Conservation (phyloP, 768 basidiomycete species). For the Phaeotremella fagi region DNA sequence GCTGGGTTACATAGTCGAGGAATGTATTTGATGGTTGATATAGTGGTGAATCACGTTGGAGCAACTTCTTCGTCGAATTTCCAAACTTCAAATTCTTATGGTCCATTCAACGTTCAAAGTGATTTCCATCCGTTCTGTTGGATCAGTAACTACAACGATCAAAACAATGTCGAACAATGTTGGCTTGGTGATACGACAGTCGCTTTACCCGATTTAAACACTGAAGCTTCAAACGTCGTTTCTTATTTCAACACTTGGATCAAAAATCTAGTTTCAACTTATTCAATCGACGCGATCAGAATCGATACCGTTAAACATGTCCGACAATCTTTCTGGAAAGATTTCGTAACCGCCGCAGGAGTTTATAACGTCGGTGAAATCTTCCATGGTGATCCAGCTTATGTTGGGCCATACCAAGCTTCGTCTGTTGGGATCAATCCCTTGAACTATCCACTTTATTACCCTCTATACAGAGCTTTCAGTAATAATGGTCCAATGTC, state of each 20-base stretch:
- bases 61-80: constrained; percentile 58
- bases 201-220: constrained; percentile 73
- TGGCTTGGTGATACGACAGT: constrained; percentile 77
- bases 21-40: constrained; percentile 85
- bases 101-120: constrained; percentile 50
- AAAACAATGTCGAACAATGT: constrained; percentile 66
- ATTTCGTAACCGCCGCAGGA: constrained; percentile 66
- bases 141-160: constrained; percentile 61
- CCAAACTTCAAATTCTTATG: constrained; percentile 48
- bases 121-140: constrained; percentile 75
- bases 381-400: constrained; percentile 38
- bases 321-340: constrained; percentile 63
- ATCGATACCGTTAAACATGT: constrained; percentile 56
- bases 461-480: constrained; percentile 44
- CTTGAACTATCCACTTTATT: constrained; percentile 48
- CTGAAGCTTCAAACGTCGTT: constrained; percentile 62
- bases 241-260: constrained; percentile 67
- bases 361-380: constrained; percentile 87
- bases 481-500: constrained; percentile 24
- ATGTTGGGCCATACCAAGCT: constrained; percentile 43
- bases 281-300: constrained; percentile 76
- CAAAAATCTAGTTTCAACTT: constrained; percentile 61
- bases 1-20: constrained; percentile 63
- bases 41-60: constrained; percentile 84
- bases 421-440: constrained; percentile 32